Evolutionary conservation across 148 eudicot genomes (phyloP), one percentile per base, ranked within the genome.

Genomic region (Rhododendron griersonianum): DNA sequence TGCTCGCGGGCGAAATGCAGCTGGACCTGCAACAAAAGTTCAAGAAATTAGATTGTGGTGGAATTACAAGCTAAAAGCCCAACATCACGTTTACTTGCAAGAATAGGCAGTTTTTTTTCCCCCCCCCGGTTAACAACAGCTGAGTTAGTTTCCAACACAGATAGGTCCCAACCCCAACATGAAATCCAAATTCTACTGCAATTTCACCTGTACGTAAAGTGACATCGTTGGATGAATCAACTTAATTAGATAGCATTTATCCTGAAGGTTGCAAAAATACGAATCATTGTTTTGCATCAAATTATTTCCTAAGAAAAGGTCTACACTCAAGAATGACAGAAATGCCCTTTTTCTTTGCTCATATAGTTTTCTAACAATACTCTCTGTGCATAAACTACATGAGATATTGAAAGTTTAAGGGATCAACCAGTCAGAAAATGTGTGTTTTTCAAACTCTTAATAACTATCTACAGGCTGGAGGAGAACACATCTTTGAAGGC

Each of bases 1-100:
- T 81, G 96, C 98, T 75, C 99, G 95, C 47, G 99, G 99, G 47
- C 99, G 95, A 91, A 98, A 98, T 86, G 99, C 99, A 90, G 99
- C 99, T 57, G 99, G 99, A 88, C 99, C 99, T 98, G 87, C 81
- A 90, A 83, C 33, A 80, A 45, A 37, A 86, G 10, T 35, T 87
- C 76, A 69, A 35, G 61, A 37, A 19, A 53, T 83, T 81, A 83
- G 87, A 30, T 81, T 63, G 73, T 35, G 50, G 75, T 75, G 80
- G 48, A 82, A 75, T 16, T 82, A 48, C 28, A 84, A n/a, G 35
- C 50, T 65, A 75, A 19, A 85, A 84, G 23, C 37, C 37, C 11
- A 73, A 59, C 63, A 45, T 7, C 33, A 50, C 11, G 16, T 48
- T 67, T 74, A 48, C 65, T 7, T 13, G 21, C 19, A 83, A 47